Percentiles rank a stretch among this genome's conserved stretches.
phyloP scores from a whole-genome alignment of 2,329 filamentous ascomycete species.

The Stagonosporopsis chrysanthemi region DNA sequence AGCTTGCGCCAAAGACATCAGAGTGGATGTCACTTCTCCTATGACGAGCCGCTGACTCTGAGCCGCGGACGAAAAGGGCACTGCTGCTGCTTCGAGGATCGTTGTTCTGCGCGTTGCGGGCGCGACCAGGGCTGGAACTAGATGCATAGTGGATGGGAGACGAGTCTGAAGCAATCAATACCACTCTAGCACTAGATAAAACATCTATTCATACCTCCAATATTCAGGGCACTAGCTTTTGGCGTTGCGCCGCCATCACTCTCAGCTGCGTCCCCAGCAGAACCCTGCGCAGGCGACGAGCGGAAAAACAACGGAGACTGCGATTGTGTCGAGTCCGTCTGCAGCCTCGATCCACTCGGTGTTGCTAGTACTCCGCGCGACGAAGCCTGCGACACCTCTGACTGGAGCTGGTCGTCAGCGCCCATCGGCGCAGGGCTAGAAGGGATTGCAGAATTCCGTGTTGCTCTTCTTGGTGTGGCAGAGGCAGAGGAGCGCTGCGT shows the following conservation, averaged over 20 bases:
- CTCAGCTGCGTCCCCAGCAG: slow-evolving; percentile 54
- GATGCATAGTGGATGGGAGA: slow-evolving; percentile 91
- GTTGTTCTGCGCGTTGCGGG: slow-evolving; percentile 65
- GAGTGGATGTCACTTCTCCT: slow-evolving; percentile 89
- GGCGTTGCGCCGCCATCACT: slow-evolving; percentile 74
- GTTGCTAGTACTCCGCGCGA: slow-evolving; percentile 53
- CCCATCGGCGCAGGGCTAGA: slow-evolving; percentile 58
- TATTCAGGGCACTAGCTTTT: slow-evolving; percentile 66
- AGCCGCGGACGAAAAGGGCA: slow-evolving; percentile 78
- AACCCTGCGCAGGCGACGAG: slow-evolving; percentile 63
- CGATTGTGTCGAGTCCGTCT: slow-evolving; percentile 64
- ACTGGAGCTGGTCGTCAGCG: slow-evolving; percentile 54
- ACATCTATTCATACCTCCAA: slow-evolving; percentile 64
- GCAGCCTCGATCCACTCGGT: slow-evolving; percentile 55
- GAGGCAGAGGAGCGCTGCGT: slow-evolving; percentile 63
- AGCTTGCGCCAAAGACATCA: slow-evolving; percentile 62
- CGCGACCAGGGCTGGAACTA: slow-evolving; percentile 83
- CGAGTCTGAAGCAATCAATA: slow-evolving; percentile 68
- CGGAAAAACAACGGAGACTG: slow-evolving; percentile 85
- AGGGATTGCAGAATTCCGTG: slow-evolving; percentile 62
- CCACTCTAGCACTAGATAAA: neutral
- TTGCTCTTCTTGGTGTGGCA: slow-evolving; percentile 62
- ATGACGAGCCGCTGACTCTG: slow-evolving; percentile 64
- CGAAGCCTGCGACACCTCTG: slow-evolving; percentile 52
- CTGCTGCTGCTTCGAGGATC: slow-evolving; percentile 84